Percentiles rank a stretch among this genome's conserved stretches.
These are phyloP conservation scores for Kockovaella imperatae DNA, from an alignment of 768 basidiomycete genomes.

Conservation along the genomic window DNA sequence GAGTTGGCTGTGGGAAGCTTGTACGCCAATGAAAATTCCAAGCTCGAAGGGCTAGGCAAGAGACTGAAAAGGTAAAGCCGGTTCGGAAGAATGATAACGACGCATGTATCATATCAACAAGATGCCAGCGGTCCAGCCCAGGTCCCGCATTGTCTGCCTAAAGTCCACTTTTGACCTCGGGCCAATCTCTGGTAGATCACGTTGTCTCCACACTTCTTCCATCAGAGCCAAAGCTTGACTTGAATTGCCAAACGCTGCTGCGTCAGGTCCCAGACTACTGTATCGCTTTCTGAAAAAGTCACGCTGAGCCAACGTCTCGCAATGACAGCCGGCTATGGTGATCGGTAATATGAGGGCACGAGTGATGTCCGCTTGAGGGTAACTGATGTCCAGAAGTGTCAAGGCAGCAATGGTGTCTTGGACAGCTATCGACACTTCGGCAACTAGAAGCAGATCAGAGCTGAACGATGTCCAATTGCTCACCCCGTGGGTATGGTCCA, in stretches of 20 bases:
- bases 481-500: conserved; percentile 16
- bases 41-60: conserved; percentile 9
- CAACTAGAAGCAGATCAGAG: conserved; percentile 1
- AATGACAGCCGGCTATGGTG: conserved; percentile 19
- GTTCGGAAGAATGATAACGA: not conserved
- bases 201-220: conserved; percentile 18
- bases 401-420: conserved; percentile 10
- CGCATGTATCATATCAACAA: conserved; percentile 5
- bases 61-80: not conserved
- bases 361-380: conserved; percentile 6
- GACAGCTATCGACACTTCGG: conserved; percentile 13
- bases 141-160: conserved; percentile 23
- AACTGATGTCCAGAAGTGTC: conserved; percentile 4
- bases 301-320: conserved; percentile 5
- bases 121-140: conserved; percentile 37
- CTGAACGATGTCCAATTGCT: not conserved
- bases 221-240: conserved; percentile 13
- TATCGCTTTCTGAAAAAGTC: conserved; percentile 9
- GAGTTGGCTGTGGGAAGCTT: conserved; percentile 9
- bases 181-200: conserved; percentile 1
- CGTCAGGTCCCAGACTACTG: conserved; percentile 10
- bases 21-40: conserved; percentile 8
- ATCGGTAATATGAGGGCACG: conserved; percentile 18
- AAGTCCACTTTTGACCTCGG: conserved; percentile 5
- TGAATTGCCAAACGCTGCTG: conserved; percentile 17